Base-by-base conservation (phyloP, 1,139 yeast species). In the Blastobotrys proliferans region DNA sequence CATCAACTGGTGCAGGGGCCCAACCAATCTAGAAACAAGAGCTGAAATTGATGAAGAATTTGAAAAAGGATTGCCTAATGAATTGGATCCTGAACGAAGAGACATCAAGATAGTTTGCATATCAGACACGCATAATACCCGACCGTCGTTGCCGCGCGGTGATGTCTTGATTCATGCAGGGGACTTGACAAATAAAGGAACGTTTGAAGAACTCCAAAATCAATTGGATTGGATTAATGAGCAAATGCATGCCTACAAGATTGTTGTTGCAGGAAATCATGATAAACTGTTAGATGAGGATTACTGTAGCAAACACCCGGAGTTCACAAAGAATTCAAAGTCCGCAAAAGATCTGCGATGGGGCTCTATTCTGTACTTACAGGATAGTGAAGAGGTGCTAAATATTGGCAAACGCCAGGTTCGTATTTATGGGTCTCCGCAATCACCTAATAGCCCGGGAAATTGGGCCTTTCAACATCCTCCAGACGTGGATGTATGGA, bases 171-270 rank as follows among this genome's bases (percentile, higher is more conserved):
- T 38, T 11, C 41, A 38, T 20, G 32, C 41, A 5, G 41, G 41
- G 6, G 41, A 38, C 31, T 24, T 38, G 30, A 38, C 41, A 4
- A 38, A 38, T 21, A 21, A 8, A 14, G 41, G 41, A 3, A 29
- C 32, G 24, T 38, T 38, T 38, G 41, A 38, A 4, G 41, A 38
- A n/a, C 13, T 38, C n/a, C 32, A 38, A 31, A 24, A n/a, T n/a
- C 35, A 30, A 13, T 18, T 38, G 20, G 41, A 38, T 17, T 38
- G 41, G 41, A 30, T 38, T 3, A 38, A 38, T 17, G 36, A 38
- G 4, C 41, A 38, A n/a, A 11, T 16, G 16, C 35, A 30, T 25
- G 24, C 29, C 17, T 38, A 38, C 25, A 38, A 38, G 24, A 24
- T 38, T 14, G 41, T 38, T 8, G 17, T 38, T 16, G 41, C 36